Evolutionary conservation across 2,329 filamentous ascomycete species (phyloP).

Genomic region (Verticillium isaacii): DNA sequence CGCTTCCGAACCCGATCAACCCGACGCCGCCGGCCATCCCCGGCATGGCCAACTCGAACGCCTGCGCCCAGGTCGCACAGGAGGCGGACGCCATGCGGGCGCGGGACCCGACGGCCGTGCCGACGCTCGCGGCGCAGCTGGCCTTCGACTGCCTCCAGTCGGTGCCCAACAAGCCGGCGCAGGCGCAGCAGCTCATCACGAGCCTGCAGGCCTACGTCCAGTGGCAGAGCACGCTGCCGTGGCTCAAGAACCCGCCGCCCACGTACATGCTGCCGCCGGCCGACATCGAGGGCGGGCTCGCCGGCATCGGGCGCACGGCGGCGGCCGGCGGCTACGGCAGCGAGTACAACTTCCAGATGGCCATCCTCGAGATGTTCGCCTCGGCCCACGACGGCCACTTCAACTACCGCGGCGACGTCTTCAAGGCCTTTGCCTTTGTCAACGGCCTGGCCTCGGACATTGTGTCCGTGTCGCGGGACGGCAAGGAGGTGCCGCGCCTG

Average conservation of each 20-base stretch:
- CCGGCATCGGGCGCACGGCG: conserved; percentile 38
- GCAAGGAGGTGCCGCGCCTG: conserved; percentile 51
- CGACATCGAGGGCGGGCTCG: conserved; percentile 41
- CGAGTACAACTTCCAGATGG: conserved; percentile 51
- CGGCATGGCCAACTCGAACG: conserved; percentile 9
- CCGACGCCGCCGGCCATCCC: background rate
- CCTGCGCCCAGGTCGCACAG: conserved; percentile 17
- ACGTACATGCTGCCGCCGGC: conserved; percentile 42
- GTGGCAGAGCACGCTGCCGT: conserved; percentile 43
- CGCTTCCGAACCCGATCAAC: background rate
- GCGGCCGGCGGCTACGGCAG: conserved; percentile 36
- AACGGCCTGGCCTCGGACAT: conserved; percentile 30
- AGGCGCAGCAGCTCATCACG: conserved; percentile 28
- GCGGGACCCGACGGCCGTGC: conserved; percentile 17
- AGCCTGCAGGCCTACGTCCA: conserved; percentile 35
- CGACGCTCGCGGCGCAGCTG: conserved; percentile 28
- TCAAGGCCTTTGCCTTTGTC: conserved; percentile 45
- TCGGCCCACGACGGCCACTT: conserved; percentile 64
- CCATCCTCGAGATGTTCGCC: conserved; percentile 43
- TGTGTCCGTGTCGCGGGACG: conserved; percentile 58
- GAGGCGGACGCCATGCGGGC: conserved; percentile 9
- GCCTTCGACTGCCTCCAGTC: conserved; percentile 32
- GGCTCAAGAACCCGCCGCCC: conserved; percentile 45
- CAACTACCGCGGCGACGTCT: conserved; percentile 46
- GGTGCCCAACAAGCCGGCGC: conserved; percentile 30